phyloP scores from a whole-genome alignment of 352 stramenopile species.

The Globisporangium spinosum region DNA sequence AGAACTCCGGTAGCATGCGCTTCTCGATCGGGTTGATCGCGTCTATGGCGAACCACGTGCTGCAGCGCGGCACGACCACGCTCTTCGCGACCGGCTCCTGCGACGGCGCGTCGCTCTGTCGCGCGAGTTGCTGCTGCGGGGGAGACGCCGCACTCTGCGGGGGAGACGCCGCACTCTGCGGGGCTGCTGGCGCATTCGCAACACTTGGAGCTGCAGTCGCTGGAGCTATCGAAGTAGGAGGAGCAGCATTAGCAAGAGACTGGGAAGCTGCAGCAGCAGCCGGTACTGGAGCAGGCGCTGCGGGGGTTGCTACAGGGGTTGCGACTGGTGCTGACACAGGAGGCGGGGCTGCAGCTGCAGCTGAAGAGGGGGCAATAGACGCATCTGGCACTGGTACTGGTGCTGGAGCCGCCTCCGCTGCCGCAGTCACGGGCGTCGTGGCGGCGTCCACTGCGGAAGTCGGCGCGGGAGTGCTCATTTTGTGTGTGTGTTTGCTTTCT shows the following conservation, averaged over 20 bases:
- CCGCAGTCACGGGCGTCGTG: not conserved
- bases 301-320: not conserved
- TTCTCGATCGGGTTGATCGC: conserved; percentile 76
- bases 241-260: not conserved
- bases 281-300: not conserved
- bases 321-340: not conserved
- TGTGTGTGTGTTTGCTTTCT: not conserved
- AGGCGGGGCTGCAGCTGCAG: not conserved
- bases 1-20: conserved; percentile 85
- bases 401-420: not conserved
- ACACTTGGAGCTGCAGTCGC: not conserved
- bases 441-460: not conserved
- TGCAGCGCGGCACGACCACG: conserved; percentile 67
- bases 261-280: not conserved
- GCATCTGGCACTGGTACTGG: not conserved
- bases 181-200: not conserved
- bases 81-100: conserved; percentile 22
- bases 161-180: conserved; percentile 4
- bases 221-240: not conserved
- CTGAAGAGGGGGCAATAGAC: not conserved
- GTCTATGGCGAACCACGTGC: conserved; percentile 76
- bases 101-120: conserved; percentile 11
- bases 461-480: conserved; percentile 9
- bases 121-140: conserved; percentile 5
- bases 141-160: conserved; percentile 6